phyloP scores from a whole-genome alignment of 2,329 filamentous ascomycete species.

The Corinectria fuckeliana region DNA sequence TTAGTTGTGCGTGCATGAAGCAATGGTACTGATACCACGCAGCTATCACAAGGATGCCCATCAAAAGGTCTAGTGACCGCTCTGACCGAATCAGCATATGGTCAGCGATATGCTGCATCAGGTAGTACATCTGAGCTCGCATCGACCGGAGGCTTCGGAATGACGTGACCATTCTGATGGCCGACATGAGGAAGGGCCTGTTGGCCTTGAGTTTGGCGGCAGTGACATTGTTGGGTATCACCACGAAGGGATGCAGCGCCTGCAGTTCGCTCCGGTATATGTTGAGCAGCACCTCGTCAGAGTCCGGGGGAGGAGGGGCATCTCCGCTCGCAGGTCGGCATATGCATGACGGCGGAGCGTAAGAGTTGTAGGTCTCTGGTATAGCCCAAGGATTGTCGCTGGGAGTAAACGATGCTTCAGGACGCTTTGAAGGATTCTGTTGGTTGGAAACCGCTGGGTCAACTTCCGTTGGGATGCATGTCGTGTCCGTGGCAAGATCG shows the following conservation, averaged over 20 bases:
- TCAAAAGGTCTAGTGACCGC: slow-evolving; percentile 56
- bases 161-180: slow-evolving; percentile 58
- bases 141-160: slow-evolving; percentile 55
- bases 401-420: slow-evolving; percentile 17
- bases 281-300: slow-evolving; percentile 54
- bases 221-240: slow-evolving; percentile 46
- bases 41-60: slow-evolving; percentile 56
- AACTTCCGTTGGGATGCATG: slow-evolving; percentile 37
- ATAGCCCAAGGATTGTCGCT: slow-evolving; percentile 40
- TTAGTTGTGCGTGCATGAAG: slow-evolving; percentile 58
- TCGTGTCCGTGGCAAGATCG: slow-evolving; percentile 35
- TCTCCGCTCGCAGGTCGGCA: slow-evolving; percentile 52
- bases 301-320: slow-evolving; percentile 48
- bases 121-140: slow-evolving; percentile 56
- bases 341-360: slow-evolving; percentile 54
- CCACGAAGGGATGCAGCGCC: slow-evolving; percentile 55
- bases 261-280: slow-evolving; percentile 53
- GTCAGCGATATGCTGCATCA: slow-evolving; percentile 55
- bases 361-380: slow-evolving; percentile 53
- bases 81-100: slow-evolving; percentile 57
- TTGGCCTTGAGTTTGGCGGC: slow-evolving; percentile 47
- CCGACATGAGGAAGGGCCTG: slow-evolving; percentile 56
- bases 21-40: slow-evolving; percentile 63
- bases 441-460: slow-evolving; percentile 36
- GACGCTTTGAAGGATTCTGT: slow-evolving; percentile 31